Base-by-base conservation (phyloP, 176 grass and related monocot genomes). In the Canna indica region DNA sequence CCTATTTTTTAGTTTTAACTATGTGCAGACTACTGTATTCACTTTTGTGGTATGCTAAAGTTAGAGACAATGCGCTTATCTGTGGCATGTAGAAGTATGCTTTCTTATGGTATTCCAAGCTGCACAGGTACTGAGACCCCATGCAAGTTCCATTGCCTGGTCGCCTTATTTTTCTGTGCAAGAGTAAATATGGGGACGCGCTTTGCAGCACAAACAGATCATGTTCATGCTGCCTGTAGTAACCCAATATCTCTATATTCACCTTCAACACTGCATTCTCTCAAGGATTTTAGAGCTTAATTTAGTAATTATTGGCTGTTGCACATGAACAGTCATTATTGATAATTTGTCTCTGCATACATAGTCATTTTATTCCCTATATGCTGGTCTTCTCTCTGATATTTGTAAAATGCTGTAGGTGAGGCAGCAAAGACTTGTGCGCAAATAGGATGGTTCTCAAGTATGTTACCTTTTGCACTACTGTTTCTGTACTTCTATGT, bases 171-270 rank as follows among this genome's bases (percentile, higher is more conserved):
- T 67, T 27, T 26, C 20, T 42, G 36, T 67, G 64, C 64, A 67
- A 67, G 9, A 44, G 44, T 7, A 27, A 42, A 11, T 27, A 66
- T 17, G 64, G 64, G 36, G 35, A 15, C 17, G 22, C 22, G 36
- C 64, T 67, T 67, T 67, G 36, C 64, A 67, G 64, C 22, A 67
- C n/a, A 1, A 67, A 67, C 6, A 13, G 20, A 4, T 44, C 36
- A 25, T 27, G 35, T 67, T 67, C 36, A 17, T 67, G 36, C 64
- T 67, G 64, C 36, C 36, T 42, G 64, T 67, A 67, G 17, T 25
- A 14, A 24, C 64, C 64, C 64, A 44, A 42, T 65, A 65, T 36
- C 8, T 67, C 36, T 67, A 6, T 10, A 26, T 2, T 7, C 2
- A 38, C 36, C 9, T 44, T 67, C 16, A 5, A 25, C 36, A 27